Evolutionary conservation across 169 alveolate species (phyloP), one percentile per base, ranked within the genome.

Genomic region (Eimeria falciformis): DNA sequence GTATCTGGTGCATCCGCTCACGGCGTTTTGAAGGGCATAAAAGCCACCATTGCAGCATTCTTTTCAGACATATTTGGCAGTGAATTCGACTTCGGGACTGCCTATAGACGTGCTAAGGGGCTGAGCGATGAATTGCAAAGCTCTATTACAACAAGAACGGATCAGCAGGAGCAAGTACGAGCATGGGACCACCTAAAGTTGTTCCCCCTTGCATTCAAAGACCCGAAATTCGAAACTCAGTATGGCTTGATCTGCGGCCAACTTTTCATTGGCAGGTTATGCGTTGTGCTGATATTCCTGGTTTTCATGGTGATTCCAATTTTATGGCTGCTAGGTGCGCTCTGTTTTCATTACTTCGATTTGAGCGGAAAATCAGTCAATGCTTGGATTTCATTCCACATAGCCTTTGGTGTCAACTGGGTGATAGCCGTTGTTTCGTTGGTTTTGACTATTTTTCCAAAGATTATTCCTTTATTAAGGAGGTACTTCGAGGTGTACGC

Each of bases 341-440:
- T 45, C 77, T 56, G 91, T 55, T 83, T 83, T 62, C 21, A 18
- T 2, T 1, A 45, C 65, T n/a, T 83, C 46, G 81, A 62, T 5
- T 65, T 83, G 11, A 27, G 29, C 23, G 46, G 12, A 3, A 77
- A 83, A 17, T 83, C 91, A 9, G n/a, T 5, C 27, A 65, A 79
- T 29, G 91, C 91, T 18, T 83, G 91, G 91, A 33, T 83, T 40
- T 77, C 91, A 2, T 83, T 83, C 65, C 91, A 83, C 11, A 7
- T 47, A 17, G 53, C 91, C 58, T 83, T 66, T 62, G 77, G 40
- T 17, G 91, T 58, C 23, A 43, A 83, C 45, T 46, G 55, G 29
- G 6, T 11, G 3, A 68, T 83, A 18, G 65, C 69, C 12, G 21
- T 62, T 62, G 46, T 27, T 11, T 29, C 91, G 2, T 65, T 62